phyloP scores from a whole-genome alignment of 805 yeast genomes.

The Yarrowia keelungensis region DNA sequence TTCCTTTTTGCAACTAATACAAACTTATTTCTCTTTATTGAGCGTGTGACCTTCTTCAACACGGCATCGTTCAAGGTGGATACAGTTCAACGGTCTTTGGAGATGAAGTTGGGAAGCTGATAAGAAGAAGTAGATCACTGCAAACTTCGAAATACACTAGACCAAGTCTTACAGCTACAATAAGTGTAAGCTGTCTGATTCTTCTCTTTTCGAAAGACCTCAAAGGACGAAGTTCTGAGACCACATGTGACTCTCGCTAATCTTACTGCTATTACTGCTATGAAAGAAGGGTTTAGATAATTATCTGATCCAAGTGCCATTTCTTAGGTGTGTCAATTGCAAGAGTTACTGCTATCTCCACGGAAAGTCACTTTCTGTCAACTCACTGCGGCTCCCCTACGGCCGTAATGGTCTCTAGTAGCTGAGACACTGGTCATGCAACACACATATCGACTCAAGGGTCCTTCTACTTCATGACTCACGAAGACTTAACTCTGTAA shows the following conservation, averaged over 20 bases:
- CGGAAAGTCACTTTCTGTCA: neutral
- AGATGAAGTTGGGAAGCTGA: neutral
- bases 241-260: neutral
- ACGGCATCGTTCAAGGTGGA: slow-evolving; percentile 10
- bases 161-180: no score
- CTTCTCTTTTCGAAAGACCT: no score
- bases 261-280: slow-evolving; percentile 10
- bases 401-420: no score
- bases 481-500: neutral
- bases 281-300: neutral
- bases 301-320: neutral
- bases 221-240: no score
- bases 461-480: neutral
- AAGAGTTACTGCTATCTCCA: neutral
- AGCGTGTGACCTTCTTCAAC: neutral
- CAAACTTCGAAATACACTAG: no score
- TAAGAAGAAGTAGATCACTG: no score
- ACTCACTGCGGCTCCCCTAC: no score
- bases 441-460: neutral
- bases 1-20: neutral
- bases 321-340: neutral
- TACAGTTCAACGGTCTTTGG: neutral
- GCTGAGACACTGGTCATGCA: no score
- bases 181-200: no score
- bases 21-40: neutral